Evolutionary conservation across 139 green algal genomes (phyloP).

Genomic region (Edaphochlamys debaryana): DNA sequence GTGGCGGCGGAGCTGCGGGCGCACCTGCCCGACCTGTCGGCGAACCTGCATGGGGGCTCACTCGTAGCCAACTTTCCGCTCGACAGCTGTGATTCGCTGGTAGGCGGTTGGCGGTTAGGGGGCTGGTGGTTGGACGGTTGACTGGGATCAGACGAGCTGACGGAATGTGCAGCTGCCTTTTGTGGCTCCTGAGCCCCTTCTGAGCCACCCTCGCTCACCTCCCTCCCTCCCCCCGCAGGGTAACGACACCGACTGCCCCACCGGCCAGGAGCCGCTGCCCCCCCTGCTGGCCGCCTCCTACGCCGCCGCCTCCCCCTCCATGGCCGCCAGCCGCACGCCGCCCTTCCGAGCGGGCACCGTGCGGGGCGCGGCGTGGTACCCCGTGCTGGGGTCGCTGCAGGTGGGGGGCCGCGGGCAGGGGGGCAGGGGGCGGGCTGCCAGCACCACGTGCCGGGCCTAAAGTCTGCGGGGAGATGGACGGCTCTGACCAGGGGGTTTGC

Average conservation of each 20-base stretch:
- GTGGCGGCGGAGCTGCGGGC: neutral
- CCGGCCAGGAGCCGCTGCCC: slow-evolving; percentile 3
- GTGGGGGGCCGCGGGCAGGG: neutral
- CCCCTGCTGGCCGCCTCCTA: slow-evolving; percentile 7
- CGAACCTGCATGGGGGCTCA: slow-evolving; percentile 34
- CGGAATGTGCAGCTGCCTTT: no score
- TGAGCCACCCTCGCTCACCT: no score
- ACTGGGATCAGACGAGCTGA: no score
- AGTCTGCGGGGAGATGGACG: neutral
- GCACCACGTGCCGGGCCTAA: neutral
- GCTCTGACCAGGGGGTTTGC: no score
- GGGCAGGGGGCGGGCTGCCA: neutral
- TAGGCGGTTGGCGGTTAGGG: no score
- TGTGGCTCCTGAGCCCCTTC: no score
- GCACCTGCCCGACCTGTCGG: neutral
- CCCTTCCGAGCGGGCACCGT: slow-evolving; percentile 12
- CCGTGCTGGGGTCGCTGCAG: slow-evolving; percentile 37
- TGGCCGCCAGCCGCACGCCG: neutral
- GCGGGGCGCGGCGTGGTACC: slow-evolving; percentile 31
- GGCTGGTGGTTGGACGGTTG: no score
- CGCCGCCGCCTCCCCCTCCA: neutral
- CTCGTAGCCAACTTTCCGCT: slow-evolving; percentile 40
- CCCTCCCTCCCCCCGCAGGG: no score
- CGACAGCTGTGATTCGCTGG: slow-evolving; percentile 24
- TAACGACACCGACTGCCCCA: neutral